Percentiles rank a stretch among this genome's conserved stretches.
Conservation (phyloP, 2,329 filamentous ascomycete species). For the Nannizzia gypsea region DNA sequence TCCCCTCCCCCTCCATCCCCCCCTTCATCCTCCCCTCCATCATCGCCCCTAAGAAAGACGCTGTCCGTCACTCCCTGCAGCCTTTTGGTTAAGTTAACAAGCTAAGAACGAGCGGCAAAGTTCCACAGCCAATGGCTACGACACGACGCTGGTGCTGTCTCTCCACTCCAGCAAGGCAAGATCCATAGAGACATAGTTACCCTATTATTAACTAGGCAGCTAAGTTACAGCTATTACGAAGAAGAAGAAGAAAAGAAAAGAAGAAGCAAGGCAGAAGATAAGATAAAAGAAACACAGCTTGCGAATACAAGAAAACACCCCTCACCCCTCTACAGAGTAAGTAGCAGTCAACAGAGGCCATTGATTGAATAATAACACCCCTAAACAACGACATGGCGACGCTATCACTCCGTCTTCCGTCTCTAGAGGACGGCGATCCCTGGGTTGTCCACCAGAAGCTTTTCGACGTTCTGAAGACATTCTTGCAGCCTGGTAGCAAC, state of each 20-base stretch:
- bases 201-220: no score
- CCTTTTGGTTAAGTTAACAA: background rate
- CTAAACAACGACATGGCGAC: background rate
- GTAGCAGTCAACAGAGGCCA: no score
- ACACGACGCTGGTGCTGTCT: no score
- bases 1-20: no score
- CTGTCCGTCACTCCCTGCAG: no score
- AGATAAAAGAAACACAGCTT: background rate
- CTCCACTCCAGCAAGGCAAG: background rate
- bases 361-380: background rate
- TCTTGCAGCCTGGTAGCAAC: background rate
- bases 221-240: no score
- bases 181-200: no score
- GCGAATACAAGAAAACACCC: background rate
- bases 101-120: background rate
- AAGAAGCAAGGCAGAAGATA: background rate
- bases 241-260: background rate
- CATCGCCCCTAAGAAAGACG: no score
- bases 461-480: background rate
- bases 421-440: background rate
- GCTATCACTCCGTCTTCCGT: constrained; percentile 1
- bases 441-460: constrained; percentile 4
- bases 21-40: no score
- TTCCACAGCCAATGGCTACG: constrained; percentile 2
- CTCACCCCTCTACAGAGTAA: no score